These are phyloP conservation scores for Ascochyta koolunga DNA, from an alignment of 2,329 filamentous ascomycete species.

Conservation along the genomic window DNA sequence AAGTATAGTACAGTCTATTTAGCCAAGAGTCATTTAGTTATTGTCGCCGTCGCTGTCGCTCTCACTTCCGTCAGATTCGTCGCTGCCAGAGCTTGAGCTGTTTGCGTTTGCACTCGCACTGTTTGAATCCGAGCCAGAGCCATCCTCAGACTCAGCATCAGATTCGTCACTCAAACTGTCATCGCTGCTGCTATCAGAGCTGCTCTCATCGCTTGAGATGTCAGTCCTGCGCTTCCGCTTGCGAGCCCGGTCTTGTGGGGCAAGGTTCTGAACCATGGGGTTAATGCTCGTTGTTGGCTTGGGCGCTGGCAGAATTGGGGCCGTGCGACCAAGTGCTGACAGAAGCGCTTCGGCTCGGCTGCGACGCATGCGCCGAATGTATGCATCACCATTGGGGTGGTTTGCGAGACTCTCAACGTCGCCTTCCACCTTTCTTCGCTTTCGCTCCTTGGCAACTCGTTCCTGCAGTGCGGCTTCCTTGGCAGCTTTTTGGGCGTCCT, in stretches of 20 bases:
- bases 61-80: conserved; percentile 6
- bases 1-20: not conserved
- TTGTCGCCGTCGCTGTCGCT: conserved; percentile 28
- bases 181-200: conserved; percentile 38
- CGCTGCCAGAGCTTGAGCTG: conserved; percentile 9
- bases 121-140: conserved; percentile 9
- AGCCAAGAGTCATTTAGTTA: not conserved
- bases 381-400: conserved; percentile 36
- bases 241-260: conserved; percentile 22
- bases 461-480: conserved; percentile 46
- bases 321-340: conserved; percentile 34
- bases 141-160: conserved; percentile 27
- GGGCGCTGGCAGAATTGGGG: conserved; percentile 26
- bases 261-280: conserved; percentile 22
- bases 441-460: conserved; percentile 40
- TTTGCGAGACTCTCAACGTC: conserved; percentile 34
- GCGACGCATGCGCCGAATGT: conserved; percentile 44
- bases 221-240: conserved; percentile 39
- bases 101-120: conserved; percentile 4
- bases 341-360: conserved; percentile 42
- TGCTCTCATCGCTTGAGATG: conserved; percentile 42
- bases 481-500: conserved; percentile 42
- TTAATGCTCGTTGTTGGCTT: conserved; percentile 22
- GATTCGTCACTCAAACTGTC: conserved; percentile 31
- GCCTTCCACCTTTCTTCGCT: conserved; percentile 37